A percentile compares a stretch with the other conserved stretches of the same genome.
phyloP scores from a whole-genome alignment of 306 rosid species.

The Potentilla sterilis region DNA sequence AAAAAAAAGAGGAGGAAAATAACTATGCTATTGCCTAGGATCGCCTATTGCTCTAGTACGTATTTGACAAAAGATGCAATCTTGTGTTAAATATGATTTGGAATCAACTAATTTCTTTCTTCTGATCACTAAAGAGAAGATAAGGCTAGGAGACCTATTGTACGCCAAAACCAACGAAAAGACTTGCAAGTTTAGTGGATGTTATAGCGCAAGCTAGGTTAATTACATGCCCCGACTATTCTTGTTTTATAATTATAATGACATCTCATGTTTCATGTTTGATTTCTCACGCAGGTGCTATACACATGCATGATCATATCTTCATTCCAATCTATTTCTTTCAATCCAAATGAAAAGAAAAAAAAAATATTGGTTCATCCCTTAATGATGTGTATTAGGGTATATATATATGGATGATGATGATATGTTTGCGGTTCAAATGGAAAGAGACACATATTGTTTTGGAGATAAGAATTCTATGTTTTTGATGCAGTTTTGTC shows the following conservation, averaged over 20 bases:
- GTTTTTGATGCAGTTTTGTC: constrained; percentile 31
- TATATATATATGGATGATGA: not conserved
- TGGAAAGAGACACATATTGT: constrained; percentile 14
- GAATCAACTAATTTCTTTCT: not conserved
- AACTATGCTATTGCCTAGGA: too few relatives aligned
- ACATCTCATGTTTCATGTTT: not conserved
- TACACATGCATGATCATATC: not conserved
- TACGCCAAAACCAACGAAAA: not conserved
- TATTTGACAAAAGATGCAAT: not conserved
- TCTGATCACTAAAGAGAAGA: not conserved
- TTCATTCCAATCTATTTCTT: not conserved
- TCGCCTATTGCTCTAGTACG: not conserved
- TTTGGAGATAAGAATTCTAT: constrained; percentile 16
- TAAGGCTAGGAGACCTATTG: not conserved
- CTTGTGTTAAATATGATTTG: not conserved
- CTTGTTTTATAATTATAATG: not conserved
- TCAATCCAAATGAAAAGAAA: not conserved
- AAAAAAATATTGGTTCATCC: not conserved
- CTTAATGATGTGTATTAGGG: not conserved
- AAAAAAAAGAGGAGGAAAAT: too few relatives aligned
- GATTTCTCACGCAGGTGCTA: not conserved
- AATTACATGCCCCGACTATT: not conserved
- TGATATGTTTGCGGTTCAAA: not conserved
- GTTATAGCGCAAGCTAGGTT: not conserved
- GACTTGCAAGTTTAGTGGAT: not conserved